Evolutionary conservation across 1,139 yeast species (phyloP), one percentile per base, ranked within the genome.

Genomic region (Nakaseomyces sp.): DNA sequence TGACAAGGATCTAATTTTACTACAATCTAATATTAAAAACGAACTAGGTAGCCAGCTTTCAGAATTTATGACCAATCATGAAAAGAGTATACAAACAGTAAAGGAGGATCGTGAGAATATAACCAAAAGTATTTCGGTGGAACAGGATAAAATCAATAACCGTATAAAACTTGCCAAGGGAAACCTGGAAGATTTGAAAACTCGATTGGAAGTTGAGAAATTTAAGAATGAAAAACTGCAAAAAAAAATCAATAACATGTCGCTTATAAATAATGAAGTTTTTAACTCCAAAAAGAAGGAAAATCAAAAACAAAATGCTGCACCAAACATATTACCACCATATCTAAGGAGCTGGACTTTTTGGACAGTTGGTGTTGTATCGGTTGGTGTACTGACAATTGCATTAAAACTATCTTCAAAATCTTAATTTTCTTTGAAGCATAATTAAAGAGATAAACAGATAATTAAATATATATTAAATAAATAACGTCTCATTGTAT

Each of bases 171-270:
- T 45, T 24, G 49, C 56, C 30, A 53, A 53, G 37, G 50, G 47
- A 19, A 58, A 57, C 37, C 35, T 56, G 3, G 62, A 58, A 25
- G 60, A 56, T 25, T 45, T 55, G 15, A 55, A 55, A 22, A 51
- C 56, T 4, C 50, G 57, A 32, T 37, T 58, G 10, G 57, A 58
- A 33, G 59, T 53, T 3, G 57, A 61, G 25, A 50, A 50, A 17
- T 50, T 45, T 24, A 51, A 56, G 40, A 49, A 55, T 10, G 43
- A 51, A 26, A 57, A 54, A 39, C 37, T 54, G 18, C 28, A 35
- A 35, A 20, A 35, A 22, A 35, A 22, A n/a, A 20, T 35, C 8
- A 20, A 35, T 13, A 7, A 35, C 9, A 20, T 35, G 7, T n/a
- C 38, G 4, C 6, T 9, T 7, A 12, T 20, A n/a, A 20, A 16